Percentiles rank a stretch among this genome's conserved stretches.
phyloP scores from a whole-genome alignment of 2,329 filamentous ascomycete species.

The Aspergillus novofumigatus region DNA sequence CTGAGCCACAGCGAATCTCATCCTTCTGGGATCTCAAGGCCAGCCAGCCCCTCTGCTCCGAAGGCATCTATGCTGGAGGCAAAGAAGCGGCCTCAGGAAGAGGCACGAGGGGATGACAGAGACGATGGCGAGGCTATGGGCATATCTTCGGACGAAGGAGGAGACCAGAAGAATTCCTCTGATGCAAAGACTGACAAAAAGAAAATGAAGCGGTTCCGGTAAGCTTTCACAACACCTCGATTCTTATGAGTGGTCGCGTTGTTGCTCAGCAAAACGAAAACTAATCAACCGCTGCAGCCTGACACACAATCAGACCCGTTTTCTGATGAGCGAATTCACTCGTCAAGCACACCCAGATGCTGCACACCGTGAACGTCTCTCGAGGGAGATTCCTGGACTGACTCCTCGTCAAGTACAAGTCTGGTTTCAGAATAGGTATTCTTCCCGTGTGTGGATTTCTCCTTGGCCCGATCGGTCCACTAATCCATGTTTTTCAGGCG shows the following conservation, averaged over 20 bases:
- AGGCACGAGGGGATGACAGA: slow-evolving; percentile 16
- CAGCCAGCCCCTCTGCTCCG: slow-evolving; percentile 11
- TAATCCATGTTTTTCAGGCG: slow-evolving; percentile 39
- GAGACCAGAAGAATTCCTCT: slow-evolving; percentile 24
- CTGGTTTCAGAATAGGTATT: slow-evolving; percentile 96
- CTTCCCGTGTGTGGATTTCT: slow-evolving; percentile 5
- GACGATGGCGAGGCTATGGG: slow-evolving; percentile 15
- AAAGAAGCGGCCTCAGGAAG: slow-evolving; percentile 7
- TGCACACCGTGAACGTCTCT: slow-evolving; percentile 79
- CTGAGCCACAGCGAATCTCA: slow-evolving; percentile 18
- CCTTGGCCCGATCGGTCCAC: not conserved
- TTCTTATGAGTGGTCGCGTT: not conserved
- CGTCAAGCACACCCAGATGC: slow-evolving; percentile 93
- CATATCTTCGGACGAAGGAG: slow-evolving; percentile 29
- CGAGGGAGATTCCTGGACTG: slow-evolving; percentile 83
- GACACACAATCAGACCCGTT: slow-evolving; percentile 95
- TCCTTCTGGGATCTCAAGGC: slow-evolving; percentile 13
- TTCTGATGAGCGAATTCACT: slow-evolving; percentile 94
- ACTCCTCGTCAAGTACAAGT: slow-evolving; percentile 93
- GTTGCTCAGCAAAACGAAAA: not conserved
- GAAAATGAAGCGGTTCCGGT: slow-evolving; percentile 45
- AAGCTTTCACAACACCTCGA: not conserved
- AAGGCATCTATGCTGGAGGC: slow-evolving; percentile 9
- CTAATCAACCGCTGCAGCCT: slow-evolving; percentile 53
- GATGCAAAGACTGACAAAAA: slow-evolving; percentile 34